Conservation (phyloP, 1,139 yeast genomes). For the Debaryomycetaceae sp. region DNA sequence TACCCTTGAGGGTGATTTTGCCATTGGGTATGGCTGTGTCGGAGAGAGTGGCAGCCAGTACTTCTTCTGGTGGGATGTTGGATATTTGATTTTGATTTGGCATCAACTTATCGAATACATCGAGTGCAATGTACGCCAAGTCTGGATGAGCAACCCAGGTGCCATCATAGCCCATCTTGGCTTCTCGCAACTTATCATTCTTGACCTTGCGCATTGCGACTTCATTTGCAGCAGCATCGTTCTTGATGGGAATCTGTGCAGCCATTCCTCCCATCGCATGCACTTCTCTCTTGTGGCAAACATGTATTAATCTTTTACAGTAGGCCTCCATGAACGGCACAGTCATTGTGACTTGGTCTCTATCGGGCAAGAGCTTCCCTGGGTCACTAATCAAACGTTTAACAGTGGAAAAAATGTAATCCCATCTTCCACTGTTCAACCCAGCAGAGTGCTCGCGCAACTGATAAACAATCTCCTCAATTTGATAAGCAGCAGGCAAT, state of each 20-base stretch:
- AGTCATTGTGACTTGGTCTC: constrained; percentile 24
- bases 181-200: constrained; percentile 22
- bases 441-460: constrained; percentile 26
- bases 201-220: constrained; percentile 24
- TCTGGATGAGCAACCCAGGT: constrained; percentile 20
- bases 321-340: constrained; percentile 26
- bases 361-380: constrained; percentile 21
- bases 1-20: constrained; percentile 11
- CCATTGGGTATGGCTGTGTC: constrained; percentile 12
- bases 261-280: constrained; percentile 33
- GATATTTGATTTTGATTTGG: constrained; percentile 17
- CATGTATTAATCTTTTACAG: constrained; percentile 23
- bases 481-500: constrained; percentile 28
- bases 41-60: constrained; percentile 10
- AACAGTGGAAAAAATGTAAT: constrained; percentile 26
- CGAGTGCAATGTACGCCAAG: constrained; percentile 15
- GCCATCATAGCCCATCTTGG: constrained; percentile 16
- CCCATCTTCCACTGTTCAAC: constrained; percentile 31
- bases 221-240: constrained; percentile 19
- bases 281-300: constrained; percentile 27
- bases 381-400: constrained; percentile 23
- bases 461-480: constrained; percentile 29
- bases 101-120: constrained; percentile 13
- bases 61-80: constrained; percentile 11
- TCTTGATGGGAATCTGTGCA: constrained; percentile 29